Percentiles rank a stretch among this genome's conserved stretches.
These are phyloP conservation scores for Hansfordia pulvinata DNA, from an alignment of 2,329 filamentous ascomycete genomes.

Conservation along the genomic window DNA sequence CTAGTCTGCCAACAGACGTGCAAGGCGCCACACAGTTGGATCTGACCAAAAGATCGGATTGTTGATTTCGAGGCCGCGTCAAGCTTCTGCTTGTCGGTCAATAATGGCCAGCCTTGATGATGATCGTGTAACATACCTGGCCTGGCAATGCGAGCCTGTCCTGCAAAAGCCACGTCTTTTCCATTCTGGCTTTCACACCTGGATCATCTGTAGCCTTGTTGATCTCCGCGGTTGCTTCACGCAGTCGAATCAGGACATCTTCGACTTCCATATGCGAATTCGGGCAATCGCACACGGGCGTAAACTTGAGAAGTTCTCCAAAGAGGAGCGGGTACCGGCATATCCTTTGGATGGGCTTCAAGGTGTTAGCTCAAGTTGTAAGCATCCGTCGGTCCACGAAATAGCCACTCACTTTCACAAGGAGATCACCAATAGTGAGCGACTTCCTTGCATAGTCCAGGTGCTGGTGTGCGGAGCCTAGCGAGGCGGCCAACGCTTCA, in stretches of 20 bases:
- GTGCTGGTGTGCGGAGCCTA: slow-evolving; percentile 55
- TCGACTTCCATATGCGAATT: slow-evolving; percentile 70
- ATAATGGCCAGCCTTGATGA: slow-evolving; percentile 1
- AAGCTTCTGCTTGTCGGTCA: slow-evolving; percentile 24
- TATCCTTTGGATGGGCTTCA: slow-evolving; percentile 77
- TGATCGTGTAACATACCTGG: slow-evolving; percentile 36
- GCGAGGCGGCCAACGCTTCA: slow-evolving; percentile 64
- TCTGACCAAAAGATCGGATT: slow-evolving; percentile 69
- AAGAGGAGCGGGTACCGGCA: slow-evolving; percentile 87
- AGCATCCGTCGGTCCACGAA: no score
- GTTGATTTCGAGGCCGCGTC: slow-evolving; percentile 43
- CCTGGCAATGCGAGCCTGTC: slow-evolving; percentile 65
- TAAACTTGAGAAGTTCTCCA: slow-evolving; percentile 68
- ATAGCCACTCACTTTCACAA: slow-evolving; percentile 78
- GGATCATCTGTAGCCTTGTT: slow-evolving; percentile 75
- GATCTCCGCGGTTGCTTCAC: slow-evolving; percentile 64
- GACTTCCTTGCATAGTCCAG: slow-evolving; percentile 56
- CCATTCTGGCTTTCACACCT: slow-evolving; percentile 52
- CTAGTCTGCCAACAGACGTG: slow-evolving; percentile 71
- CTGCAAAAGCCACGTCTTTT: slow-evolving; percentile 76
- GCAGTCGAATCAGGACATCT: slow-evolving; percentile 55
- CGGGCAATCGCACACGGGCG: slow-evolving; percentile 74
- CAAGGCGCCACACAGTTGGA: slow-evolving; percentile 70
- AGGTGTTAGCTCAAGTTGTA: slow-evolving; percentile 5
- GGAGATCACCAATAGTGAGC: slow-evolving; percentile 68